Conservation (phyloP, 2,329 filamentous ascomycete species). For the Claviceps monticola region DNA sequence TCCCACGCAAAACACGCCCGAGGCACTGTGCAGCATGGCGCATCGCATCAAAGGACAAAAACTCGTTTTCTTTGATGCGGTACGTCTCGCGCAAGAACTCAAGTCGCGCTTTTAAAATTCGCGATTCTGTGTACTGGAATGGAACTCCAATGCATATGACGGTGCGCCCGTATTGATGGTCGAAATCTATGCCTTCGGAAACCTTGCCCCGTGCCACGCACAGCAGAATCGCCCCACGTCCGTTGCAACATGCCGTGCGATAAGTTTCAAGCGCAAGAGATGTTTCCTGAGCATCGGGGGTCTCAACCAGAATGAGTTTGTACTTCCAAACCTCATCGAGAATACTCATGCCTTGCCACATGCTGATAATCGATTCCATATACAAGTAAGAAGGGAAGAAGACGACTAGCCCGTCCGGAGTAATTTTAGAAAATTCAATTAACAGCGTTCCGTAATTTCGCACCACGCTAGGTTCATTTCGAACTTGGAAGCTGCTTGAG, state of each 20-base stretch:
- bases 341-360: constrained; percentile 99
- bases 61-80: constrained; percentile 92
- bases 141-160: constrained; percentile 94
- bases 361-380: constrained; percentile 98
- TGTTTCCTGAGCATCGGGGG: constrained; percentile 92
- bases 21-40: constrained; percentile 95
- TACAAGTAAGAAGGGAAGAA: constrained; percentile 98
- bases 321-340: constrained; percentile 98
- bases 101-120: constrained; percentile 87
- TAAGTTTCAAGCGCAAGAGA: constrained; percentile 92
- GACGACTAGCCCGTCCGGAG: constrained; percentile 94
- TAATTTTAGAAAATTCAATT: constrained; percentile 90
- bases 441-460: constrained; percentile 89
- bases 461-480: constrained; percentile 93
- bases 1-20: constrained; percentile 84
- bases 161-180: constrained; percentile 93
- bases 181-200: constrained; percentile 96
- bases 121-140: constrained; percentile 96
- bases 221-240: constrained; percentile 79
- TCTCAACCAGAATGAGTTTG: constrained; percentile 95
- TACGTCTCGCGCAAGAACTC: constrained; percentile 97
- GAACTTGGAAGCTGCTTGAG: constrained; percentile 85
- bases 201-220: constrained; percentile 97
- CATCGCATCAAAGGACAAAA: constrained; percentile 97
- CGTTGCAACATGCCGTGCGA: constrained; percentile 93